A percentile compares a stretch with the other conserved stretches of the same genome.
phyloP scores from a whole-genome alignment of 768 basidiomycete species.

The Coprinellus aureogranulatus region DNA sequence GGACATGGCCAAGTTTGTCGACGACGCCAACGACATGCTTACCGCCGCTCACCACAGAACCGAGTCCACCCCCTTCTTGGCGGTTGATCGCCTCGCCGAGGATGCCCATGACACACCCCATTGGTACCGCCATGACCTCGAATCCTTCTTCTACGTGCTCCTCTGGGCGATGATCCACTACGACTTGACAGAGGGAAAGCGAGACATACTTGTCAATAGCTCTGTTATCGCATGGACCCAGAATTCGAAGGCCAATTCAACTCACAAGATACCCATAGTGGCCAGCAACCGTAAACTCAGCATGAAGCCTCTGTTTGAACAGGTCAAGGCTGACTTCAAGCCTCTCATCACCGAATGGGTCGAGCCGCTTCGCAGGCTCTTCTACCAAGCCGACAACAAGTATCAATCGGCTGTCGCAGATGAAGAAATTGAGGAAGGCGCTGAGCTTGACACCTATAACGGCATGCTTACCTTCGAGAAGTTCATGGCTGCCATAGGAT shows the following conservation, averaged over 20 bases:
- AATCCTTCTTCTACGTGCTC: conserved; percentile 22
- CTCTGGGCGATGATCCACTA: conserved; percentile 18
- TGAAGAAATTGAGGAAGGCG: too few relatives aligned
- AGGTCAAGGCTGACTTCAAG: neutral
- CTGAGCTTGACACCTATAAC: conserved; percentile 9
- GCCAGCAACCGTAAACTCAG: too few relatives aligned
- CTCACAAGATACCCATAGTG: neutral
- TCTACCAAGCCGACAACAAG: neutral
- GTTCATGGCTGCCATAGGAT: conserved; percentile 15
- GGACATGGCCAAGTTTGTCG: conserved; percentile 18
- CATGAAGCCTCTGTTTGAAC: neutral
- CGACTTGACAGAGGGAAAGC: neutral
- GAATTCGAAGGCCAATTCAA: neutral
- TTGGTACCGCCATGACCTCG: conserved; percentile 22
- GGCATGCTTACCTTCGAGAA: conserved; percentile 15
- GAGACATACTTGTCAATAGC: neutral
- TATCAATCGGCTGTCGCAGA: too few relatives aligned
- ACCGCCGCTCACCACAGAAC: conserved; percentile 14
- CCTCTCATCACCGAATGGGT: neutral
- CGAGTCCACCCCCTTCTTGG: conserved; percentile 29
- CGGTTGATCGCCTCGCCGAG: conserved; percentile 19
- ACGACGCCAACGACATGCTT: neutral
- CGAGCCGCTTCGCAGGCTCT: neutral
- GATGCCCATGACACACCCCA: neutral
- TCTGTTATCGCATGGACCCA: too few relatives aligned